Percentiles rank a stretch among this genome's conserved stretches.
phyloP scores from a whole-genome alignment of 768 basidiomycete species.

The Rubroboletus pulcherrimus region DNA sequence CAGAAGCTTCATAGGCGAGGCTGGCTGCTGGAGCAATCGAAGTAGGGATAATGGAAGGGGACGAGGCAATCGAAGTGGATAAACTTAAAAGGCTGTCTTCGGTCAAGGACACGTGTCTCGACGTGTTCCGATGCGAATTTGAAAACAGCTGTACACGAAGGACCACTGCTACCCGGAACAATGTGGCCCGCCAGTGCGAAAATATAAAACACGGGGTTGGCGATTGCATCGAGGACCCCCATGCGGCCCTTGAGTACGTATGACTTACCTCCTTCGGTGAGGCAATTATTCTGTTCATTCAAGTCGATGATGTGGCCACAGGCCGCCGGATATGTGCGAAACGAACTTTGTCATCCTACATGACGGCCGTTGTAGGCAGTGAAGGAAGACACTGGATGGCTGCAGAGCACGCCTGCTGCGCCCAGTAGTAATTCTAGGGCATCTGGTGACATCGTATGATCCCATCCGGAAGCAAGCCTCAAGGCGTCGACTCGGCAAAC shows the following conservation, averaged over 20 bases:
- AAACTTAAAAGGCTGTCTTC: neutral
- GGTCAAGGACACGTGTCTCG: neutral
- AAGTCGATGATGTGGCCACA: neutral
- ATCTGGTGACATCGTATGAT: neutral
- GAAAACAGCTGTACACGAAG: neutral
- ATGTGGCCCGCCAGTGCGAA: neutral
- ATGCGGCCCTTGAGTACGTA: neutral
- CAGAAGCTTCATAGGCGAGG: neutral
- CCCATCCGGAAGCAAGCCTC: neutral
- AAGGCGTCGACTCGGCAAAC: neutral
- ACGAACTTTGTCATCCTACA: neutral
- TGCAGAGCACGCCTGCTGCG: neutral
- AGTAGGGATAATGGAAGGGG: neutral
- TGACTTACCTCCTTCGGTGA: neutral
- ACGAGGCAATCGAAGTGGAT: neutral
- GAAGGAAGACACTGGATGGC: neutral
- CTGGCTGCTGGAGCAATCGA: slow-evolving; percentile 2
- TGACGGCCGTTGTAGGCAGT: neutral
- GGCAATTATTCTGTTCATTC: neutral
- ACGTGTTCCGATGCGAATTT: neutral
- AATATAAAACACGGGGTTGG: neutral
- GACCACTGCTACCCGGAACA: neutral
- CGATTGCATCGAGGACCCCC: neutral
- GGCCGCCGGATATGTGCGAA: too few species aligned
- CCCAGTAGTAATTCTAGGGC: neutral